Conservation (phyloP, 768 basidiomycete genomes). For the Xerocomellus amylosporus region DNA sequence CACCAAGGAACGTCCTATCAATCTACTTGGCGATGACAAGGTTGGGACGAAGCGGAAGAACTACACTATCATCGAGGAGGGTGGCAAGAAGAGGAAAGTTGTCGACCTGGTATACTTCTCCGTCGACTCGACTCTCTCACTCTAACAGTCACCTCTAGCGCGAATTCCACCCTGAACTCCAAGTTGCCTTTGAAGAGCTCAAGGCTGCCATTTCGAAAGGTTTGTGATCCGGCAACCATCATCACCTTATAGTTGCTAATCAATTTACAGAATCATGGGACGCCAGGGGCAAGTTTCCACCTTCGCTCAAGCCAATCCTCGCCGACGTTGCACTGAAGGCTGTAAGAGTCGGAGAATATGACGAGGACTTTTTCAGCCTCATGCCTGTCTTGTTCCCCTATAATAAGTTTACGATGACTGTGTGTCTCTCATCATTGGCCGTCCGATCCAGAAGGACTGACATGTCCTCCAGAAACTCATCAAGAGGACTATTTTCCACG, state of each 20-base stretch:
- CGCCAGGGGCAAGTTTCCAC: slow-evolving; percentile 88
- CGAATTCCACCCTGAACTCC: slow-evolving; percentile 70
- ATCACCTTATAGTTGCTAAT: background rate
- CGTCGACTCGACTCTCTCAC: background rate
- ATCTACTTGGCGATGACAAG: slow-evolving; percentile 40
- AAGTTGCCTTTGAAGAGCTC: slow-evolving; percentile 57
- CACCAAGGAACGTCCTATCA: slow-evolving; percentile 52
- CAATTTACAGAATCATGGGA: slow-evolving; percentile 65
- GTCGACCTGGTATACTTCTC: slow-evolving; percentile 55
- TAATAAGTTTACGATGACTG: slow-evolving; percentile 92
- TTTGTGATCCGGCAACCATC: slow-evolving; percentile 17
- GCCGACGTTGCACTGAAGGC: slow-evolving; percentile 73
- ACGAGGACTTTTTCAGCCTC: slow-evolving; percentile 86
- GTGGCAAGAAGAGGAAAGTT: slow-evolving; percentile 69
- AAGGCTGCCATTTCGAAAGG: slow-evolving; percentile 59
- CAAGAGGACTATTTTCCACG: slow-evolving; percentile 80
- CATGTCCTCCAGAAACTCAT: slow-evolving; percentile 71
- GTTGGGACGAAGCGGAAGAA: slow-evolving; percentile 53
- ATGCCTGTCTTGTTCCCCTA: slow-evolving; percentile 90
- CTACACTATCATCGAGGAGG: slow-evolving; percentile 49
- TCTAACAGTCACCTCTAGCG: slow-evolving; percentile 35
- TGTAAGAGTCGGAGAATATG: slow-evolving; percentile 81
- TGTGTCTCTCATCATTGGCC: slow-evolving; percentile 34
- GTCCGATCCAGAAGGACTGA: slow-evolving; percentile 7
- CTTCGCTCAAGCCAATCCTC: slow-evolving; percentile 68